These are phyloP conservation scores for Endoconidiophora laricicola DNA, from an alignment of 2,329 filamentous ascomycete species.

Conservation along the genomic window DNA sequence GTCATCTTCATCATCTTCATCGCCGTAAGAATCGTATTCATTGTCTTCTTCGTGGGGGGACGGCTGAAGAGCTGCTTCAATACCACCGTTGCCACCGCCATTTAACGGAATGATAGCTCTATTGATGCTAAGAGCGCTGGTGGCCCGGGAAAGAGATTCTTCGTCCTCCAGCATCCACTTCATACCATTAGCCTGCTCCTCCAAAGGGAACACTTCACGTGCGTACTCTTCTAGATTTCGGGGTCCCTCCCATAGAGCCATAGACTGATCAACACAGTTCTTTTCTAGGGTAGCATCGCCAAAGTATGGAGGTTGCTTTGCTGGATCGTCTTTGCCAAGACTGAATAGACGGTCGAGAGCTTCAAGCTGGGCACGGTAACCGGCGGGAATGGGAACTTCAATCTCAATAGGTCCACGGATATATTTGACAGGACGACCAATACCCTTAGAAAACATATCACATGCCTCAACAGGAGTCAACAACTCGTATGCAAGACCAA, in stretches of 20 bases:
- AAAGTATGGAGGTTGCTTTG: constrained; percentile 47
- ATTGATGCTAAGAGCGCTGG: constrained; percentile 6
- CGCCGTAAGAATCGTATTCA: constrained; percentile 27
- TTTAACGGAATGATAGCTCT: constrained; percentile 8
- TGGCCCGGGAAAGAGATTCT: constrained; percentile 14
- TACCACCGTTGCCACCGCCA: constrained; percentile 20
- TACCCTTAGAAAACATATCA: constrained; percentile 58
- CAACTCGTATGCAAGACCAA: constrained; percentile 81
- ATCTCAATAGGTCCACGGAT: constrained; percentile 64
- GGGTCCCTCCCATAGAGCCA: constrained; percentile 81
- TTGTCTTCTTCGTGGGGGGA: constrained; percentile 20
- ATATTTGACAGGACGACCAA: constrained; percentile 66
- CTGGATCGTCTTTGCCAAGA: constrained; percentile 31
- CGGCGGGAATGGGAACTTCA: constrained; percentile 68
- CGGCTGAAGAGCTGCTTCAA: constrained; percentile 22
- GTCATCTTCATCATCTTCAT: constrained; percentile 26
- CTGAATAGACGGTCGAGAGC: constrained; percentile 45
- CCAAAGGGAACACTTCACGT: constrained; percentile 79
- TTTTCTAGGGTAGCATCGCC: constrained; percentile 38
- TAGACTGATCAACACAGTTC: constrained; percentile 55
- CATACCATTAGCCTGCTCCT: constrained; percentile 84
- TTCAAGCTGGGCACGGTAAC: constrained; percentile 78
- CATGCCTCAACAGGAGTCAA: constrained; percentile 74
- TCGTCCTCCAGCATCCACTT: constrained; percentile 68
- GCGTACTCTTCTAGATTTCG: constrained; percentile 88